Percentiles rank a stretch among this genome's conserved stretches.
Evolutionary conservation across 1,284 basidiomycete species (phyloP).

Genomic region (Leucoagaricus sp.): DNA sequence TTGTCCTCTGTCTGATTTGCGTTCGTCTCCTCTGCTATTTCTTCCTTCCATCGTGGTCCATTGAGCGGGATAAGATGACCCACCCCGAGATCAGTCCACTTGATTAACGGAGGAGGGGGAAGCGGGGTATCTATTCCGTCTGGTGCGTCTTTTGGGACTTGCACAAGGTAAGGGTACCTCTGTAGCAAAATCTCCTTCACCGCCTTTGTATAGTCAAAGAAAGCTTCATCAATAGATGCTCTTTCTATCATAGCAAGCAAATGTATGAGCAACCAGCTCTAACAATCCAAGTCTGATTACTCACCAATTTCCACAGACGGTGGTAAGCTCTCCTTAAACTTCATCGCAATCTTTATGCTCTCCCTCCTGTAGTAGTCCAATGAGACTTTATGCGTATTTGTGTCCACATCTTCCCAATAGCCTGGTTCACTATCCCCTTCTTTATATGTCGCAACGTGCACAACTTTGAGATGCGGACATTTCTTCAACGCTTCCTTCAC

Average conservation of each 20-base stretch:
- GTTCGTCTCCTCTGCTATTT: conserved; percentile 5
- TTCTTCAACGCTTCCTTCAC: conserved; percentile 80
- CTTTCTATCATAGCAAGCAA: conserved; percentile 60
- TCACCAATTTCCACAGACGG: conserved; percentile 43
- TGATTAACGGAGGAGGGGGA: conserved; percentile 71
- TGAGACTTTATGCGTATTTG: conserved; percentile 94
- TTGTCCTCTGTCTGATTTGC: conserved; percentile 1
- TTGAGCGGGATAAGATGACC: background rate
- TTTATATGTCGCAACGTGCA: conserved; percentile 94
- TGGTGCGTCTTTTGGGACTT: conserved; percentile 68
- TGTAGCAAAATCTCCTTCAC: conserved; percentile 74
- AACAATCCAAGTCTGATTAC: conserved; percentile 15
- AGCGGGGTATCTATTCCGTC: conserved; percentile 80
- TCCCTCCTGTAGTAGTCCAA: conserved; percentile 94
- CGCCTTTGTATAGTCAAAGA: conserved; percentile 84
- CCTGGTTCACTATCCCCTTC: conserved; percentile 88
- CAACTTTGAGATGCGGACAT: conserved; percentile 83
- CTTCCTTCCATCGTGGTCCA: background rate
- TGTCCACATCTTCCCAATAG: conserved; percentile 87
- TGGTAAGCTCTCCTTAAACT: conserved; percentile 82
- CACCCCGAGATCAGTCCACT: conserved; percentile 68
- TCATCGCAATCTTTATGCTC: conserved; percentile 84
- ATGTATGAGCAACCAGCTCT: conserved; percentile 15
- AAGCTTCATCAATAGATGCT: conserved; percentile 84
- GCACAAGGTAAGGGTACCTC: conserved; percentile 75